These are phyloP conservation scores for Syzygium malaccense DNA, from an alignment of 441 rosid species.

Conservation along the genomic window DNA sequence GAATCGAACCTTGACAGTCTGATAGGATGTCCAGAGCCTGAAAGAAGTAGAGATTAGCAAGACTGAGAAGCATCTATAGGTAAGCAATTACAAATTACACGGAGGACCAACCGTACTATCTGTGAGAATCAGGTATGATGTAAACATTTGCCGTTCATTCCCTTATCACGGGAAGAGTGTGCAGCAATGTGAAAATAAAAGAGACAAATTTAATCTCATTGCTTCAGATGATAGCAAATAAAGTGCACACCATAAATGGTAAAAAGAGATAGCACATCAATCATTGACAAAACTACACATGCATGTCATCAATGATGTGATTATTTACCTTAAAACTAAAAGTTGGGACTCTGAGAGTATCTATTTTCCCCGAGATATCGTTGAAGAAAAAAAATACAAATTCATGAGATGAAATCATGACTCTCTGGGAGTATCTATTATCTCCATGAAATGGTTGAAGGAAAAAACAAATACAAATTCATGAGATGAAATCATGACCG, in stretches of 20 bases:
- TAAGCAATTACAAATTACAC: background rate
- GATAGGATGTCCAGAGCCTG: conserved; percentile 86
- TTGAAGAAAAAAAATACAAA: background rate
- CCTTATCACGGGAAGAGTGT: background rate
- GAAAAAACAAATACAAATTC: background rate
- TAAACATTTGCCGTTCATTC: background rate
- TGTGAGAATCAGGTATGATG: background rate
- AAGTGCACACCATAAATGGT: background rate
- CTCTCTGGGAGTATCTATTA: background rate
- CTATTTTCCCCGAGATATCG: background rate
- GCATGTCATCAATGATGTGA: background rate
- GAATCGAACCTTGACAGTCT: conserved; percentile 42
- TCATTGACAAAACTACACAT: background rate
- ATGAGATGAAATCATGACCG: background rate
- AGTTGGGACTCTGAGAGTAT: background rate
- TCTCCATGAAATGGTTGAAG: background rate
- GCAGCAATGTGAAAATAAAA: background rate
- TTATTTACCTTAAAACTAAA: background rate
- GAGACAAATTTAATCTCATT: background rate
- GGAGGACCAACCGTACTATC: background rate
- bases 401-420: background rate
- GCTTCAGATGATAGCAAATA: background rate
- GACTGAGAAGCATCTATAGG: background rate
- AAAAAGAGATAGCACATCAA: background rate
- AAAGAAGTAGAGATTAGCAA: conserved; percentile 11